Conservation (phyloP, 2,329 filamentous ascomycete species). For the Aureobasidium sp. region DNA sequence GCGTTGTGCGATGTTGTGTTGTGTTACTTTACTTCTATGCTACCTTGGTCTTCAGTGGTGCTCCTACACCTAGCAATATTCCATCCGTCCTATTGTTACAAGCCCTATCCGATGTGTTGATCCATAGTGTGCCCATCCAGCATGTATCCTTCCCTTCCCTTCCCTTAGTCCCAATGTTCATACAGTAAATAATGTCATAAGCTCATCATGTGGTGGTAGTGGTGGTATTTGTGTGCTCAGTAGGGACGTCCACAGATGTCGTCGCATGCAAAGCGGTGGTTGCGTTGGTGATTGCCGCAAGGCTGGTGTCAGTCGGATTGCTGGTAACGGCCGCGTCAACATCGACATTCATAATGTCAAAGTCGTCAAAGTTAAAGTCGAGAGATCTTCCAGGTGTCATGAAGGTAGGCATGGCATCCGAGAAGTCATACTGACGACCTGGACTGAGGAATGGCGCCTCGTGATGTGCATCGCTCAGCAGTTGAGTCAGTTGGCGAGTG, state of each 20-base stretch:
- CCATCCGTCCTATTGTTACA: constrained; percentile 2
- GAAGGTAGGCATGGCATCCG: constrained; percentile 27
- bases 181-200: constrained; percentile 13
- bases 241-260: background rate
- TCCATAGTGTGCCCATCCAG: background rate
- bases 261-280: constrained; percentile 2
- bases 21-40: background rate
- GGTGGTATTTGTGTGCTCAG: background rate
- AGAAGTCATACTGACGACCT: constrained; percentile 24
- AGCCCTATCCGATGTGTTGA: background rate
- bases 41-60: background rate
- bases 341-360: constrained; percentile 7
- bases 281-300: constrained; percentile 3
- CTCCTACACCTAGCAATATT: background rate
- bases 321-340: background rate
- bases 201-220: constrained; percentile 4
- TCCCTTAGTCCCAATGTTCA: background rate
- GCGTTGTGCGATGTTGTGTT: background rate
- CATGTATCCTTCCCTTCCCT: background rate
- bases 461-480: constrained; percentile 48
- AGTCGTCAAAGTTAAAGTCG: constrained; percentile 19
- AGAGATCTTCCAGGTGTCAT: constrained; percentile 25
- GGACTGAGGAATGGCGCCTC: constrained; percentile 24
- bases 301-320: background rate
- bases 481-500: constrained; percentile 55